Percentiles rank a stretch among this genome's conserved stretches.
Evolutionary conservation across 768 basidiomycete genomes (phyloP).

Genomic region (Termitomyces bulborhizus): DNA sequence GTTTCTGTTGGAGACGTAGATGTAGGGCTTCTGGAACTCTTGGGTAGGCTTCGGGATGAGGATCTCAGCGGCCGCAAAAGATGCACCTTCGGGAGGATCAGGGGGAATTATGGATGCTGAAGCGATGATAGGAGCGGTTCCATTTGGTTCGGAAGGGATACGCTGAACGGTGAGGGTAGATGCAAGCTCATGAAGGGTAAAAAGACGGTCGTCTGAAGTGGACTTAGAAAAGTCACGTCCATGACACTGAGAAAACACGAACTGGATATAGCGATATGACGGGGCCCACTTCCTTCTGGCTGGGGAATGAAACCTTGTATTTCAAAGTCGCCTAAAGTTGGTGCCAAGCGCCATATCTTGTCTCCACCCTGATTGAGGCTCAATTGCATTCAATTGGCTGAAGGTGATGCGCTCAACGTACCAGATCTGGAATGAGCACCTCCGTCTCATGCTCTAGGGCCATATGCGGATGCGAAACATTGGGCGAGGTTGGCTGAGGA

Average conservation of each 20-base stretch:
- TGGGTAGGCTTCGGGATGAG: slow-evolving; percentile 45
- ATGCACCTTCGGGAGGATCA: slow-evolving; percentile 28
- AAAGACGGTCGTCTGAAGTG: slow-evolving; percentile 39
- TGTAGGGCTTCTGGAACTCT: slow-evolving; percentile 44
- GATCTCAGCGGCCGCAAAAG: slow-evolving; percentile 57
- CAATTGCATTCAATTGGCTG: neutral
- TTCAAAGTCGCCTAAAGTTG: slow-evolving; percentile 36
- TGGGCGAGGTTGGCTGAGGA: slow-evolving; percentile 32
- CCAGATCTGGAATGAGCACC: slow-evolving; percentile 56
- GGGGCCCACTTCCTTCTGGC: slow-evolving; percentile 45
- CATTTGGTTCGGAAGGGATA: slow-evolving; percentile 44
- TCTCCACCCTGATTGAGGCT: slow-evolving; percentile 42
- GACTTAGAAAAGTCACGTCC: neutral
- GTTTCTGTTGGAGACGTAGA: slow-evolving; percentile 70
- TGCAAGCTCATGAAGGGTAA: slow-evolving; percentile 48
- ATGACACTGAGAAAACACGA: neutral
- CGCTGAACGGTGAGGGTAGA: slow-evolving; percentile 54
- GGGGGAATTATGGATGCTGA: slow-evolving; percentile 44
- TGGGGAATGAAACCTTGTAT: slow-evolving; percentile 46
- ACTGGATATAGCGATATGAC: slow-evolving; percentile 46
- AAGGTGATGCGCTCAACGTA: slow-evolving; percentile 15
- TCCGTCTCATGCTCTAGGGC: slow-evolving; percentile 44
- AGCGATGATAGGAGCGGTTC: slow-evolving; percentile 44
- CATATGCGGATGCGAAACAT: slow-evolving; percentile 58
- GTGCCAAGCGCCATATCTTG: slow-evolving; percentile 55